Base-by-base conservation (phyloP, 2,329 filamentous ascomycete genomes). In the Fusarium phyllophilum region DNA sequence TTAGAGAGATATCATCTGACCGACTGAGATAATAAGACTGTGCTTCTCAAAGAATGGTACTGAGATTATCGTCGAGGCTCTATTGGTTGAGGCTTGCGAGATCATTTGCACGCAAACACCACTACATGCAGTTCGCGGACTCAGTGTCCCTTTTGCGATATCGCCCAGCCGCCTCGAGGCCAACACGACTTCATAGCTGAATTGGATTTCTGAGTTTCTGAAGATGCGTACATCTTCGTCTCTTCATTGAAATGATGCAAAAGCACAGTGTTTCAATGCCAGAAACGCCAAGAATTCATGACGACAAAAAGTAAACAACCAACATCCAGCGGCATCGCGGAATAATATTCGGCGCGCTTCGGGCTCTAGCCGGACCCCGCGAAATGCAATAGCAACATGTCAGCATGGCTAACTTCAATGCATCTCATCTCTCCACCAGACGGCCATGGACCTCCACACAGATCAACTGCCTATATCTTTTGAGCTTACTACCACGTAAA, bases 341-440 rank as follows among this genome's bases (percentile, higher is more conserved):
- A 66, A 56, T 13, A 66, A 64, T 22, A 44, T 12, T 66, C 59
- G 59, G 63, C 34, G 58, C 63, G 63, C 5, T 48, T 56, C 58
- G 36, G 48, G 34, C 11, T 26, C 26, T 44, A 36, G 12, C 41
- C 59, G 41, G 49, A 38, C 31, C 41, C 63, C 58, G 49, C 29
- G 20, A n/a, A 48, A 60, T 38, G 54, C 60, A 48, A 57, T 57
- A 44, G n/a, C 26, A 24, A 31, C 39, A 31, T 59, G 41, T 46
- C 33, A 59, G 20, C 31, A n/a, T 10, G 26, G 8, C n/a, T 36
- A 31, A 24, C 26, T 41, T 45, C 31, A n/a, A 14, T 45, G 15
- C n/a, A 45, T 24, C 56, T 26, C 17, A 31, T 11, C 20, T 57
- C n/a, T 12, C 41, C 39, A 41, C 39, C n/a, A 36, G 31, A 13